Percentiles rank a stretch among this genome's conserved stretches.
Evolutionary conservation across 2,329 filamentous ascomycete species (phyloP).

Genomic region (Arthrinium phaeospermum): DNA sequence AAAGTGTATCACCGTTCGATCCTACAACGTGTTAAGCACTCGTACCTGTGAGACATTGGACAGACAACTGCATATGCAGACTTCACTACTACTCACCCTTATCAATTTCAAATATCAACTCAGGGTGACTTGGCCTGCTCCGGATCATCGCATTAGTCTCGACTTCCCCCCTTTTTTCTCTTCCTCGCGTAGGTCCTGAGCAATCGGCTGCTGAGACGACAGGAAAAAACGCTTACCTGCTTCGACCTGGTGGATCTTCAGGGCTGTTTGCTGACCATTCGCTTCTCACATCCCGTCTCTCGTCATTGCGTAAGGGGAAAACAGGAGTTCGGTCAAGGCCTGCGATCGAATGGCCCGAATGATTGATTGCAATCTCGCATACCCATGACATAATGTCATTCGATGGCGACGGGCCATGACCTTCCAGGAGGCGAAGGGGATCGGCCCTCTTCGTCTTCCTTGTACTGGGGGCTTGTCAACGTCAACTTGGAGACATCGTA

Average conservation of each 20-base stretch:
- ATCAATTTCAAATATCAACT: not conserved
- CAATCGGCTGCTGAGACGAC: not conserved
- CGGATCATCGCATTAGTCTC: constrained; percentile 10
- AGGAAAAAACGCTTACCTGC: not conserved
- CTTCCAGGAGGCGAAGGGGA: not conserved
- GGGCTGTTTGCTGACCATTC: not conserved
- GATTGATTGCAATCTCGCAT: not conserved
- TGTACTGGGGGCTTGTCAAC: not conserved
- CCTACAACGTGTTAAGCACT: constrained; percentile 1
- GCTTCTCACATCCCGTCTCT: constrained; percentile 6
- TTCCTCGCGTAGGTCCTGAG: not conserved
- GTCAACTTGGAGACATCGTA: not conserved
- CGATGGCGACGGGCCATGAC: not conserved
- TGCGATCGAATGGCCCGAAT: not conserved
- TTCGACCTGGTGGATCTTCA: constrained; percentile 3
- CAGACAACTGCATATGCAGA: not conserved
- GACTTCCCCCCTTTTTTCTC: not conserved
- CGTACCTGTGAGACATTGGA: not conserved
- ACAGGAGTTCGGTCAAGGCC: not conserved
- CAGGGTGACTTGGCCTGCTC: not conserved
- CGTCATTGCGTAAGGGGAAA: not conserved
- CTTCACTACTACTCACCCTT: not conserved
- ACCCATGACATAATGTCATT: constrained; percentile 1
- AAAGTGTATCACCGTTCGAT: not conserved
- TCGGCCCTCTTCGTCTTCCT: not conserved